Evolutionary conservation across 2,329 filamentous ascomycete species (phyloP).

Genomic region (Penicillium sp.): DNA sequence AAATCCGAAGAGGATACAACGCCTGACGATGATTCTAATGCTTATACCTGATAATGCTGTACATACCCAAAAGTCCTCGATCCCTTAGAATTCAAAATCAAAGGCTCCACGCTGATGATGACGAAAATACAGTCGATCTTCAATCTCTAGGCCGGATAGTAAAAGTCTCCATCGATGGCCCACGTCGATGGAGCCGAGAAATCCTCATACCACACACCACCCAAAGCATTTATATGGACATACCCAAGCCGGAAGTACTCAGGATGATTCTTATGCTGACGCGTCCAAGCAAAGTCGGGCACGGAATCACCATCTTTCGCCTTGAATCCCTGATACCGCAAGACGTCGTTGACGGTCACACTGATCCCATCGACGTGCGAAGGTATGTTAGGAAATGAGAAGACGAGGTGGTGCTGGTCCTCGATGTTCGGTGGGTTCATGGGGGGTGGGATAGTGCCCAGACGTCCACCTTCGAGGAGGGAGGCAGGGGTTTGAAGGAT

Average conservation of each 20-base stretch:
- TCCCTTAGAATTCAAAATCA: neutral
- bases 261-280: conserved; percentile 31
- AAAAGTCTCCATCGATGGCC: conserved; percentile 26
- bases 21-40: neutral
- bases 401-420: conserved; percentile 37
- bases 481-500: conserved; percentile 61
- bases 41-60: neutral
- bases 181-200: conserved; percentile 43
- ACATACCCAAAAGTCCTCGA: neutral
- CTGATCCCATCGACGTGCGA: conserved; percentile 56
- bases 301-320: conserved; percentile 40
- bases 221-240: conserved; percentile 41
- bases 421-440: conserved; percentile 30
- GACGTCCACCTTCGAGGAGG: conserved; percentile 45
- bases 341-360: conserved; percentile 65
- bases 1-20: neutral
- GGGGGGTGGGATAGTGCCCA: conserved; percentile 39
- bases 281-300: conserved; percentile 42
- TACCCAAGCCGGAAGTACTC: conserved; percentile 52
- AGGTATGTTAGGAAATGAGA: conserved; percentile 39
- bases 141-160: conserved; percentile 12
- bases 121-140: neutral
- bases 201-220: conserved; percentile 47
- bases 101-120: neutral
- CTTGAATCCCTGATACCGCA: conserved; percentile 58